Base-by-base conservation (phyloP, 2,329 filamentous ascomycete genomes). In the Phyllosticta capitalensis region DNA sequence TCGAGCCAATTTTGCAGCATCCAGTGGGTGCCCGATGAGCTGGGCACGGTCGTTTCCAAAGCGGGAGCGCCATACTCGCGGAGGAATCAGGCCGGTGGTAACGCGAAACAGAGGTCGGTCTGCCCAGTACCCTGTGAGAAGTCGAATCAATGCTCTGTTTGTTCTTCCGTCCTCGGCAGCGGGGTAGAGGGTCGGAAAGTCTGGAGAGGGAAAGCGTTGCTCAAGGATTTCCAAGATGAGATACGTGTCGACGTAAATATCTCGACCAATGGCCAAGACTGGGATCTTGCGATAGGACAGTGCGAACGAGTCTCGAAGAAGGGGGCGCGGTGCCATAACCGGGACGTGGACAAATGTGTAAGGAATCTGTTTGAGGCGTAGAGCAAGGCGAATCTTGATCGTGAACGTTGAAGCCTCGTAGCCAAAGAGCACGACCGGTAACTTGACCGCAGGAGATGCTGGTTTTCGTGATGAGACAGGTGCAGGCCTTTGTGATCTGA, bases 211-310 rank as follows among this genome's bases (percentile, higher is more conserved):
- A 67, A 81, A 83, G 48, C 81, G 72, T 1, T 73, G 65, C 65
- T 89, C 84, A 1, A 90, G 81, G 68, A 84, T 85, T 26, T 71
- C 71, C 19, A 90, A 70, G 65, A 89, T 89, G 20, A 89, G 79
- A 1, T 84, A 81, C 1, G 84, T 85, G 74, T 90, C 87, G 62
- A 83, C 75, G 74, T 89, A 90, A 50, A 90, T 74, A 66, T 88
- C 82, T 4, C 81, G 77, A 14, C 84, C 86, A 64, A 89, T 83
- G 20, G 82, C 74, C 53, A 89, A 72, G 55, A 89, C 67, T 1
- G 87, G 87, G 60, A 89, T 88, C 60, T 87, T 84, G 3, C 87
- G 81, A 72, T 90, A 86, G 5, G 76, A 74, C 58, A 89, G 77
- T 26, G 83, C 84, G 14, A 90, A 77, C 6, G 17, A 14, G 24